These are phyloP conservation scores for Fraxinus floribunda DNA, from an alignment of 305 asterid species.

Conservation along the genomic window DNA sequence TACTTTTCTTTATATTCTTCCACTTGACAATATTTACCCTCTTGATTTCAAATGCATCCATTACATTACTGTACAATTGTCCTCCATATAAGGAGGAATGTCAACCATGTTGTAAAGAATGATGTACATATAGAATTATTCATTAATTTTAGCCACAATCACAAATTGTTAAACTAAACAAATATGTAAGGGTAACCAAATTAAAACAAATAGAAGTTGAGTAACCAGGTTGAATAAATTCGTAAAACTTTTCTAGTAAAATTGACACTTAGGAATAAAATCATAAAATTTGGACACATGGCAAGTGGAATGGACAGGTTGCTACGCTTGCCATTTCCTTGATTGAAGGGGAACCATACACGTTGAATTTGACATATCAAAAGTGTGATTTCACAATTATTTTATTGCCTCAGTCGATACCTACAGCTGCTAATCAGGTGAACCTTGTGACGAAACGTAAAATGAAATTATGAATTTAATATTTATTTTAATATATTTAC, in stretches of 20 bases:
- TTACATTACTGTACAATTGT: too few relatives aligned
- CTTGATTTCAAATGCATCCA: too few relatives aligned
- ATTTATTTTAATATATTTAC: background rate
- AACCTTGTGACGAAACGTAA: background rate
- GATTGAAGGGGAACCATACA: constrained; percentile 23
- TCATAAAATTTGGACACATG: constrained; percentile 8
- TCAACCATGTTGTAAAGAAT: too few relatives aligned
- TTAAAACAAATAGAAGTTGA: background rate
- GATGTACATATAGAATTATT: too few relatives aligned
- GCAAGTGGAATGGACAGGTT: constrained; percentile 26
- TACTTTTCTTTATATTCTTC: too few relatives aligned
- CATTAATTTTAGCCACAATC: background rate
- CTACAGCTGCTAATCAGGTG: background rate
- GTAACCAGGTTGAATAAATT: background rate
- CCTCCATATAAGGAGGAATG: too few relatives aligned
- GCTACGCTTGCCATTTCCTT: constrained; percentile 16
- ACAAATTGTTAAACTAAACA: background rate
- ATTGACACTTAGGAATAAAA: background rate
- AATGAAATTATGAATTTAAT: background rate
- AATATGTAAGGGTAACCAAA: background rate
- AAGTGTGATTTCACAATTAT: background rate
- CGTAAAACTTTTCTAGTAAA: background rate
- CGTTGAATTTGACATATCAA: constrained; percentile 14
- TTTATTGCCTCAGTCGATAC: background rate
- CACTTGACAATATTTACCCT: too few relatives aligned